phyloP scores from a whole-genome alignment of 345 rosid species.

The Citrus hindsii region DNA sequence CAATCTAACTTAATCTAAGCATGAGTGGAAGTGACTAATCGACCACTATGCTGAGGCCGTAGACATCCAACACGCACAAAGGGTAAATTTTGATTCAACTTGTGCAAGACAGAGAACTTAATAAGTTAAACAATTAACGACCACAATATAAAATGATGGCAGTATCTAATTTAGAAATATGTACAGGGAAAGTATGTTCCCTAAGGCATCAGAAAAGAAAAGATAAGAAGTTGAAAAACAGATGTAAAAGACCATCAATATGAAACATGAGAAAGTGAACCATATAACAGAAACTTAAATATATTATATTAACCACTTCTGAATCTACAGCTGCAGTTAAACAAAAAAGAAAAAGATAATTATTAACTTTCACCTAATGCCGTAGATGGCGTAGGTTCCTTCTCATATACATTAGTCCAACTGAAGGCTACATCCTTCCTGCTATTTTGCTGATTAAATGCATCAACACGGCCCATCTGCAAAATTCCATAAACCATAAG shows the following conservation, averaged over 20 bases:
- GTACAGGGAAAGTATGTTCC: neutral
- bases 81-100: neutral
- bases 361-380: conserved; percentile 33
- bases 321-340: neutral
- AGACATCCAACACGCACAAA: neutral
- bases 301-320: neutral
- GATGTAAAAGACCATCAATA: neutral
- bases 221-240: neutral
- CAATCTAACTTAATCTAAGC: neutral
- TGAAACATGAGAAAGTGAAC: neutral
- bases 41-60: neutral
- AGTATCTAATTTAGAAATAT: neutral
- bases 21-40: neutral
- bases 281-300: neutral
- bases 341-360: neutral
- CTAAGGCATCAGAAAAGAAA: neutral
- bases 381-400: conserved; percentile 26
- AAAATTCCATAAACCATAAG: conserved; percentile 12
- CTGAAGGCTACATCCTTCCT: conserved; percentile 55
- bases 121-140: neutral
- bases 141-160: neutral
- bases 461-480: conserved; percentile 76
- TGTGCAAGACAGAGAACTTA: neutral
- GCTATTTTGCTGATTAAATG: conserved; percentile 47
- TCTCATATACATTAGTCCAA: conserved; percentile 72